These are phyloP conservation scores for Cavenderia fasciculata DNA, from an alignment of 78 protist genomes.

Conservation along the genomic window DNA sequence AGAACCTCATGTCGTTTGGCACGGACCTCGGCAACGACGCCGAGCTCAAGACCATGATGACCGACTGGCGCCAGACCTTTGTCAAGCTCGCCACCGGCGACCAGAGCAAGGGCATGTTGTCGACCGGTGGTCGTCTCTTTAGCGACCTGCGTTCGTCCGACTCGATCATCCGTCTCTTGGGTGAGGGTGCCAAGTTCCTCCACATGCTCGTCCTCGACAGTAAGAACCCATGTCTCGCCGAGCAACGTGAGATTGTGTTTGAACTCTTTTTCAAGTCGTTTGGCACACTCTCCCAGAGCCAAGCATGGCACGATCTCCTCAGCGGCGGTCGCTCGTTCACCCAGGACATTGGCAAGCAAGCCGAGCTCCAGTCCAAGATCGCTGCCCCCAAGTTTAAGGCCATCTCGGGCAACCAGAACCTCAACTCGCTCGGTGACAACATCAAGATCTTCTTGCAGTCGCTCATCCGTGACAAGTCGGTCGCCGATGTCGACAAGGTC, in stretches of 20 bases:
- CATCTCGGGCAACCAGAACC: neutral
- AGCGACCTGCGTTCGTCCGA: slow-evolving; percentile 21
- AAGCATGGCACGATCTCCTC: slow-evolving; percentile 52
- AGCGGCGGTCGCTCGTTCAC: neutral
- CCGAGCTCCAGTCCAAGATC: neutral
- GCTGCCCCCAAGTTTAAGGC: slow-evolving; percentile 1
- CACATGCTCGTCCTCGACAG: slow-evolving; percentile 52
- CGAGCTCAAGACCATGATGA: slow-evolving; percentile 41
- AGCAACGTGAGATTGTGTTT: slow-evolving; percentile 63
- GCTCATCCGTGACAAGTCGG: slow-evolving; percentile 25
- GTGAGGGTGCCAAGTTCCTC: slow-evolving; percentile 52
- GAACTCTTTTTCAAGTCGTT: slow-evolving; percentile 41
- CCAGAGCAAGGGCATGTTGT: neutral
- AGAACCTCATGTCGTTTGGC: slow-evolving; percentile 24
- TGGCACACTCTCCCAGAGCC: slow-evolving; percentile 10
- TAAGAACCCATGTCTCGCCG: neutral
- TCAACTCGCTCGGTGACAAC: neutral
- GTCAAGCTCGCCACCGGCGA: slow-evolving; percentile 29
- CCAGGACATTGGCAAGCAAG: neutral
- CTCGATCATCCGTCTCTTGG: slow-evolving; percentile 8
- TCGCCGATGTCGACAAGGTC: slow-evolving; percentile 46
- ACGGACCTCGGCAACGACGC: slow-evolving; percentile 22
- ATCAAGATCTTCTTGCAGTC: slow-evolving; percentile 35
- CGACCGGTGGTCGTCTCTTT: neutral
- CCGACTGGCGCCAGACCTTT: slow-evolving; percentile 38